phyloP scores from a whole-genome alignment of 2,329 filamentous ascomycete genomes.

The Penicillium sp. region DNA sequence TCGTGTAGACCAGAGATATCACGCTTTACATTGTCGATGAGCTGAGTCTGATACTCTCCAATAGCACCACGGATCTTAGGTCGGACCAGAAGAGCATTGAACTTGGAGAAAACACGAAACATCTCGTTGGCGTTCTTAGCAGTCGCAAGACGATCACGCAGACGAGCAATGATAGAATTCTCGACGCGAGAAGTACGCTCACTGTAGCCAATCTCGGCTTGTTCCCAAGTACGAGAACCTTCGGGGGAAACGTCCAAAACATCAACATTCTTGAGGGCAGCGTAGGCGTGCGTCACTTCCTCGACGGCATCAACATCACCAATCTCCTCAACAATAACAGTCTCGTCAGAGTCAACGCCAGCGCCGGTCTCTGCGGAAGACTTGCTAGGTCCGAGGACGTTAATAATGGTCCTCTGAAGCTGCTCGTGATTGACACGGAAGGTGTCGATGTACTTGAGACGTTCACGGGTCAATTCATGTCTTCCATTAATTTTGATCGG shows the following conservation, averaged over 20 bases:
- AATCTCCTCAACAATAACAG: slow-evolving; percentile 83
- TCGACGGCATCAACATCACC: slow-evolving; percentile 96
- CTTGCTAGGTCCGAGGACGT: slow-evolving; percentile 80
- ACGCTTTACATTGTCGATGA: slow-evolving; percentile 96
- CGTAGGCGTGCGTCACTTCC: slow-evolving; percentile 92
- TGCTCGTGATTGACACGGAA: slow-evolving; percentile 98
- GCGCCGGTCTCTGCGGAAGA: slow-evolving; percentile 51
- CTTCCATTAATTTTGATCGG: slow-evolving; percentile 92
- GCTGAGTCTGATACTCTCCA: slow-evolving; percentile 93
- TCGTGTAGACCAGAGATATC: slow-evolving; percentile 92
- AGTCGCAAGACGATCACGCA: slow-evolving; percentile 88
- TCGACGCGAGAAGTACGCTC: slow-evolving; percentile 96
- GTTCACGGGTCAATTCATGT: slow-evolving; percentile 83
- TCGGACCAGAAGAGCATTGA: slow-evolving; percentile 96
- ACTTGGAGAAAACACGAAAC: slow-evolving; percentile 99
- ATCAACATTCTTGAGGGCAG: slow-evolving; percentile 90
- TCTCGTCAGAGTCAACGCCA: slow-evolving; percentile 53
- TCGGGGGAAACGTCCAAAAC: slow-evolving; percentile 87
- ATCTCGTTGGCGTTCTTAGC: slow-evolving; percentile 98
- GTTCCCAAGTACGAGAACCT: slow-evolving; percentile 87
- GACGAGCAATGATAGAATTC: slow-evolving; percentile 94
- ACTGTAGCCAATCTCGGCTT: slow-evolving; percentile 94
- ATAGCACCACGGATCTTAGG: slow-evolving; percentile 99
- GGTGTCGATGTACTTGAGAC: slow-evolving; percentile 87
- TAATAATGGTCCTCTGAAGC: slow-evolving; percentile 91